A percentile compares a stretch with the other conserved stretches of the same genome.
These are phyloP conservation scores for Deakozyma indianensis DNA, from an alignment of 805 yeast species.

Conservation along the genomic window DNA sequence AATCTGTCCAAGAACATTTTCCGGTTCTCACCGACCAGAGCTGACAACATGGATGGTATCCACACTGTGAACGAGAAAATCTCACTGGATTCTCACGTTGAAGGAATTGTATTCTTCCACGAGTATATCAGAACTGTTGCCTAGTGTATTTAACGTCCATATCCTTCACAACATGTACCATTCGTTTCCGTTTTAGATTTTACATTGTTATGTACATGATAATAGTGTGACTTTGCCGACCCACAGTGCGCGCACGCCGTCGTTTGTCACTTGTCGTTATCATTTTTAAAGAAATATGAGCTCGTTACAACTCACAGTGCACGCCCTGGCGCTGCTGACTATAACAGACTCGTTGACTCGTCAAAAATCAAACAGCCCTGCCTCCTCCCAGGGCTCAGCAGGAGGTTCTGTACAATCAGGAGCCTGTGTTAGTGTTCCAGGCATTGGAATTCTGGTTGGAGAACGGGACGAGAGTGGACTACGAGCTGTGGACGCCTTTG, in stretches of 20 bases:
- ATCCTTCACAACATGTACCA: slow-evolving; percentile 11
- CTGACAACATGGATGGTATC: slow-evolving; percentile 4
- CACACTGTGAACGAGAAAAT: slow-evolving; percentile 34
- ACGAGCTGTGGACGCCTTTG: neutral
- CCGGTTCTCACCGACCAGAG: slow-evolving; percentile 35
- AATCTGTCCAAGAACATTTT: slow-evolving; percentile 41
- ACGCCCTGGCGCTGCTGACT: neutral
- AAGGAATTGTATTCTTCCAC: slow-evolving; percentile 20
- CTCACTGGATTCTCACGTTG: slow-evolving; percentile 17
- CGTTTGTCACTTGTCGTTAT: no score
- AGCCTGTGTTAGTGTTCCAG: no score
- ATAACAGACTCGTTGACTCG: neutral
- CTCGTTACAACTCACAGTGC: neutral
- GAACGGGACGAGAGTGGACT: neutral
- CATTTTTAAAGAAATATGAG: no score
- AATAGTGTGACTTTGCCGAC: no score
- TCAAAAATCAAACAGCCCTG: neutral
- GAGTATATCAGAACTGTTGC: slow-evolving; percentile 17
- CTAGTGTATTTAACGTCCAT: no score
- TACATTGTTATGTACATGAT: slow-evolving; percentile 2
- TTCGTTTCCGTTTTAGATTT: neutral
- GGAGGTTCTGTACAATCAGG: no score
- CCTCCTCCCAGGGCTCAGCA: no score
- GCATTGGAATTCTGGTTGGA: neutral
- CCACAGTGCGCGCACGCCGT: no score